Base-by-base conservation (phyloP, 2,329 filamentous ascomycete species). In the Amylocarpus encephaloides region DNA sequence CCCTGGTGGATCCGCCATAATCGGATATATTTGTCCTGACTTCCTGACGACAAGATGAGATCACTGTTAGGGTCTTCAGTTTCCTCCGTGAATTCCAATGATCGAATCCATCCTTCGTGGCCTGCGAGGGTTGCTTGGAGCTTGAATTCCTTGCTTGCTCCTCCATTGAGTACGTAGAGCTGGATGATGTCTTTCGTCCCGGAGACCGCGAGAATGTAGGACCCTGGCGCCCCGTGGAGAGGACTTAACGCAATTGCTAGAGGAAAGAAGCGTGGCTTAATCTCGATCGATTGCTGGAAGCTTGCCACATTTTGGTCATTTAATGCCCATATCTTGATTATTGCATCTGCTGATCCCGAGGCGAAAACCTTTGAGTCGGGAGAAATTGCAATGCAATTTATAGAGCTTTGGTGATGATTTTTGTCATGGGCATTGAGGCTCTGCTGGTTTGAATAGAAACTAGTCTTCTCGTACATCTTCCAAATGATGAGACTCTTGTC, bases 11-110 rank as follows among this genome's bases (percentile, higher is more conserved):
- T 71, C 51, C 91, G 82, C 93, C 93, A 98, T 33, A 98, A 78
- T 36, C 93, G 86, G 52, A 97, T 85, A 63, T 97, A 98, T 70
- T 95, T 96, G 69, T 98, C 93, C 67, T 98, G 93, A 65, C 92
- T 97, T 18, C 91, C 91, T 10, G 92, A 97, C 0, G 92, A 89
- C 16, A 98, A 77, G 18, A 97, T 70, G 3, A 95, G 66, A 65
- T 96, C 91, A 46, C 79, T 79, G 0, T 71, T 67, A 0, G 69
- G 58, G 18, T 71, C 70, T 2, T 71, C 64, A 12, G 69, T 76
- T 63, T 93, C 87, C 52, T 72, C 73, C 1, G 80, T 79, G 59
- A 98, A 93, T 55, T 84, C 84, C 11, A 98, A 74, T 12, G 89
- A 92, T 43, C 92, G 78, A 42, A 98, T 82, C 93, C 93, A 98